phyloP scores from a whole-genome alignment of 768 basidiomycete genomes.

The Mycena galericulata region DNA sequence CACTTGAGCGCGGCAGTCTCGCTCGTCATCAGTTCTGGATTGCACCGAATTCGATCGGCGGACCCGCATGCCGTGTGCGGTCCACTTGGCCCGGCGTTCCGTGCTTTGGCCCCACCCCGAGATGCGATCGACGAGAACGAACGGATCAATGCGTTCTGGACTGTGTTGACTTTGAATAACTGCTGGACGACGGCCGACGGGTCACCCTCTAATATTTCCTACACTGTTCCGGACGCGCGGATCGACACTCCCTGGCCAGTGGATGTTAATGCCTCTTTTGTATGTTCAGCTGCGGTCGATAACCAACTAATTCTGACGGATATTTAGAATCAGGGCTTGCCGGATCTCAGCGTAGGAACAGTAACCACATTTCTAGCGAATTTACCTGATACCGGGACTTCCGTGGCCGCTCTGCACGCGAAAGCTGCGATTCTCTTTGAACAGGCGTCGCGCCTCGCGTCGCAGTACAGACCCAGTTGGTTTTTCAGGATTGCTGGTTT shows the following conservation, averaged over 20 bases:
- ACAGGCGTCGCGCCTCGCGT: slow-evolving; percentile 38
- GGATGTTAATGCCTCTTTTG: slow-evolving; percentile 26
- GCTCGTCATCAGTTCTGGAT: slow-evolving; percentile 43
- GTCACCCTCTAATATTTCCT: slow-evolving; percentile 45
- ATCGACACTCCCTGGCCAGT: slow-evolving; percentile 60
- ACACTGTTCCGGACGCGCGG: slow-evolving; percentile 38
- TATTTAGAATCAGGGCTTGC: slow-evolving; percentile 25
- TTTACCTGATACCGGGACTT: slow-evolving; percentile 16
- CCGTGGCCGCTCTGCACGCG: slow-evolving; percentile 15
- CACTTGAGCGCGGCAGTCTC: slow-evolving; percentile 53
- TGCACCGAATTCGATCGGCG: slow-evolving; percentile 44
- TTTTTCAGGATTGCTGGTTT: background rate
- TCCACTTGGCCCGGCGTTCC: slow-evolving; percentile 15
- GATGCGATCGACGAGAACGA: slow-evolving; percentile 51
- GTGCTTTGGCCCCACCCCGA: slow-evolving; percentile 42
- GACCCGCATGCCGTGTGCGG: slow-evolving; percentile 20
- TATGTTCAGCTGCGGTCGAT: background rate
- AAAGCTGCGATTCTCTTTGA: slow-evolving; percentile 41
- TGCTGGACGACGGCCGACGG: slow-evolving; percentile 48
- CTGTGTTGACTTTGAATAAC: slow-evolving; percentile 49
- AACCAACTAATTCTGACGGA: background rate
- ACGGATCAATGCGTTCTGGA: slow-evolving; percentile 43
- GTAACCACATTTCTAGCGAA: slow-evolving; percentile 25
- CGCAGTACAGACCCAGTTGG: slow-evolving; percentile 39
- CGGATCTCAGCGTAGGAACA: slow-evolving; percentile 21